Percentiles rank a stretch among this genome's conserved stretches.
phyloP scores from a whole-genome alignment of 768 basidiomycete genomes.

The Suillus alpinus region DNA sequence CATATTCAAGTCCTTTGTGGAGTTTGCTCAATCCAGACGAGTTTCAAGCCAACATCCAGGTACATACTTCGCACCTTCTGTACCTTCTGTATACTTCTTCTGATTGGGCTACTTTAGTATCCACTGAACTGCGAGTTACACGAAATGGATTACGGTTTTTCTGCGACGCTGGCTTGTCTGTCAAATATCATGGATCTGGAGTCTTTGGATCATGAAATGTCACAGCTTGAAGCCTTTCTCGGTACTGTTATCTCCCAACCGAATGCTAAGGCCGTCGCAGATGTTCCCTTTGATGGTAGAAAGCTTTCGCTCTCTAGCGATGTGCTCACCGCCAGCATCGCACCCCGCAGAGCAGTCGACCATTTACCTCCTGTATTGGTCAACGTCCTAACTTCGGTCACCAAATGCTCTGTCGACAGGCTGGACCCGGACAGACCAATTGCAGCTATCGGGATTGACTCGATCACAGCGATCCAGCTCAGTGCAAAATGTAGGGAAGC shows the following conservation, averaged over 20 bases:
- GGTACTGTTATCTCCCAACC: conserved; percentile 18
- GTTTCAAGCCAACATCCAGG: conserved; percentile 26
- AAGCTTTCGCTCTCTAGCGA: neutral
- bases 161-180: conserved; percentile 35
- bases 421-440: conserved; percentile 36
- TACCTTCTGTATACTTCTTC: neutral
- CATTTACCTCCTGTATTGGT: conserved; percentile 13
- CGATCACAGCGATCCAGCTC: conserved; percentile 48
- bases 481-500: conserved; percentile 36
- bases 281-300: neutral
- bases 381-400: conserved; percentile 12
- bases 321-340: neutral
- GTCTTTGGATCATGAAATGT: conserved; percentile 17
- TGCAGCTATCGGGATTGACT: conserved; percentile 44
- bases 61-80: conserved; percentile 14
- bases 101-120: conserved; percentile 31
- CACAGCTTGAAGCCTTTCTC: conserved; percentile 19
- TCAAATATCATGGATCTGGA: conserved; percentile 25
- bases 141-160: conserved; percentile 29
- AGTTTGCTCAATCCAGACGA: conserved; percentile 15
- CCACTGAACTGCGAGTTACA: conserved; percentile 42
- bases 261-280: conserved; percentile 12
- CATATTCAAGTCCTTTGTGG: conserved; percentile 17
- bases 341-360: neutral
- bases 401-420: conserved; percentile 26